Evolutionary conservation across 352 stramenopile species (phyloP).

Genomic region (Pythium volutum): DNA sequence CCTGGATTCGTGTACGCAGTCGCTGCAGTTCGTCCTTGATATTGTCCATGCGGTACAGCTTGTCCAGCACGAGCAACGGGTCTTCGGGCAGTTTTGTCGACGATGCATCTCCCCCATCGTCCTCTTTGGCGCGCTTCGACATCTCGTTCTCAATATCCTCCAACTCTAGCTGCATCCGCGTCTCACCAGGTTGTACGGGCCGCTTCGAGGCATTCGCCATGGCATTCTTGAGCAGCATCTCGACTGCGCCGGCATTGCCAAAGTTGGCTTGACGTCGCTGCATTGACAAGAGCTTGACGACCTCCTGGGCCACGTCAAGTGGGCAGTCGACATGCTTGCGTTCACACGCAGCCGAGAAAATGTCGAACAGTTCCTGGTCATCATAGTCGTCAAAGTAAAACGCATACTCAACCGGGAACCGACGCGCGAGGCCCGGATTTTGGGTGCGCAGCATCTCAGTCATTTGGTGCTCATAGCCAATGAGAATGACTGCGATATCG

Average conservation of each 20-base stretch:
- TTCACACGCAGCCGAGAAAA: slow-evolving; percentile 52
- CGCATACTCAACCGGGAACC: slow-evolving; percentile 86
- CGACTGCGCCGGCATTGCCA: slow-evolving; percentile 88
- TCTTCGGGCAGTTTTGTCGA: slow-evolving; percentile 26
- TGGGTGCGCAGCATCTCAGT: slow-evolving; percentile 85
- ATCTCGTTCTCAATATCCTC: slow-evolving; percentile 58
- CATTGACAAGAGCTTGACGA: slow-evolving; percentile 60
- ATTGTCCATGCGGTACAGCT: slow-evolving; percentile 57
- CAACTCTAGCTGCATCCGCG: slow-evolving; percentile 36
- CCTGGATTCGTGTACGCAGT: slow-evolving; percentile 57
- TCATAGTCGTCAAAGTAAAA: slow-evolving; percentile 94
- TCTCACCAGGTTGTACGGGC: slow-evolving; percentile 34
- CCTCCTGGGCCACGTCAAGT: slow-evolving; percentile 44
- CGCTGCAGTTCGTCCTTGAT: slow-evolving; percentile 52
- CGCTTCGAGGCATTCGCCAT: slow-evolving; percentile 58
- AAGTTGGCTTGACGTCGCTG: slow-evolving; percentile 82
- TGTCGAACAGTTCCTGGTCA: slow-evolving; percentile 77
- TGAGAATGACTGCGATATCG: slow-evolving; percentile 90
- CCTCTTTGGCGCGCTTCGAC: slow-evolving; percentile 27
- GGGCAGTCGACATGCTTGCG: slow-evolving; percentile 51
- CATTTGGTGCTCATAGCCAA: slow-evolving; percentile 91
- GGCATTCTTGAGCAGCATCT: slow-evolving; percentile 75
- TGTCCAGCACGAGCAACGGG: slow-evolving; percentile 41
- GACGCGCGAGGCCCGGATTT: slow-evolving; percentile 85
- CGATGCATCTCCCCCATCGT: slow-evolving; percentile 1